Base-by-base conservation (phyloP, 2,329 filamentous ascomycete species). In the Aspergillus brasiliensis region DNA sequence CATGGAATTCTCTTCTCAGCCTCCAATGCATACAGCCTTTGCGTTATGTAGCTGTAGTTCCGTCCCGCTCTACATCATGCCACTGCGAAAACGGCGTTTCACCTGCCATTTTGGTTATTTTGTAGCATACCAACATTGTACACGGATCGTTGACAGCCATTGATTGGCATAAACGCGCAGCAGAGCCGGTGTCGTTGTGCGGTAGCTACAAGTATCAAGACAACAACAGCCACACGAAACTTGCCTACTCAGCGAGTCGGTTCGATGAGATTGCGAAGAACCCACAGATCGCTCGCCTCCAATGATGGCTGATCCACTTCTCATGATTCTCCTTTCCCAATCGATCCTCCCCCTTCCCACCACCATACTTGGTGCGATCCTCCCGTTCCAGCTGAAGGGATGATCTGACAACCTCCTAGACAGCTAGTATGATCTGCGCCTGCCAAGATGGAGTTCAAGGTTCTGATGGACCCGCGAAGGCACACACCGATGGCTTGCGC, bases 401-500 rank as follows among this genome's bases (percentile, higher is more conserved):
- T n/a, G 25, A 34, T 8, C 19, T 19, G 17, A 19, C 21, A 11
- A 15, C n/a, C 40, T 27, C 52, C n/a, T n/a, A 40, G 38, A 15
- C 4, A 17, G 23, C 49, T 59, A 53, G 49, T 47, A 61, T 61
- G 59, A 65, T 65, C 62, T 62, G 56, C 62, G 53, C 49, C 59
- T 62, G 53, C 52, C 42, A 60, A 53, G 25, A 44, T 38, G 53
- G 56, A n/a, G 31, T 49, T 49, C 61, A 61, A 62, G 56, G 46
- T 57, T 61, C 58, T 49, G 58, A 54, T 40, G 49, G 46, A 56
- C n/a, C 25, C 23, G 38, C 28, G 52, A 28, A n/a, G 25, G 44
- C 25, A 21, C 51, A 34, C 31, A 34, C 42, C 47, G 55, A 63
- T 65, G 62, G 53, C 61, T 61, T 67, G 61, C 63, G 66, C 68